Base-by-base conservation (phyloP, 2,329 filamentous ascomycete genomes). In the Plectosphaerella sp. region DNA sequence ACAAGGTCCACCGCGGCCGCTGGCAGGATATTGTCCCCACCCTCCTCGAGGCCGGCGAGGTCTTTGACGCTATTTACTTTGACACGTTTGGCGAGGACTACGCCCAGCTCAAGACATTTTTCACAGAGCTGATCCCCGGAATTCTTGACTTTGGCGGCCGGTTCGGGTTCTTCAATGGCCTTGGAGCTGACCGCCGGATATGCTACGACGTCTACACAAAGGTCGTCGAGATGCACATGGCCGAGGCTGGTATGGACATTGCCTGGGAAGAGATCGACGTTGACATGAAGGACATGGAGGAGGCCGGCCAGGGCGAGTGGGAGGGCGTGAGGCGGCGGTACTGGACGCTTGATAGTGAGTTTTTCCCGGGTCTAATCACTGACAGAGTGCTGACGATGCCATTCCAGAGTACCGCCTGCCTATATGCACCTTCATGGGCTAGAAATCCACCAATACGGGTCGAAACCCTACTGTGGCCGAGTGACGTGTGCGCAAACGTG, bases 31-130 rank as follows among this genome's bases (percentile, higher is more conserved):
- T 94, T 0, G 74, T 92, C 15, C 87, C 86, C 0, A 73, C 74
- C 48, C 74, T 96, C 8, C 72, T 93, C 1, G 80, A 83, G 54
- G 72, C 83, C 41, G 88, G 87, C 10, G 79, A 87, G 61, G 73
- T 84, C 12, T 92, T 93, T 63, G 89, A 96, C 64, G 89, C 87
- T 25, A 90, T 99, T 59, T 99, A 97, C 74, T 97, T 97, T 64
- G 94, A 99, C 66, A 99, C 94, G 0, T 97, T 97, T 68, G 94
- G 91, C 7, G 94, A 99, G 72, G 89, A 94, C 57, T 99, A 97
- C 70, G 76, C 78, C 2, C 89, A 93, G 66, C 82, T 97, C 25
- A 87, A 87, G 46, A 78, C 85, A 54, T 97, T 97, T 73, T 96
- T 97, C 67, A 87, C 82, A 3, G 94, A 97, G 67, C 84, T 88